Conservation (phyloP, 768 basidiomycete genomes). For the Sutorius australiensis region DNA sequence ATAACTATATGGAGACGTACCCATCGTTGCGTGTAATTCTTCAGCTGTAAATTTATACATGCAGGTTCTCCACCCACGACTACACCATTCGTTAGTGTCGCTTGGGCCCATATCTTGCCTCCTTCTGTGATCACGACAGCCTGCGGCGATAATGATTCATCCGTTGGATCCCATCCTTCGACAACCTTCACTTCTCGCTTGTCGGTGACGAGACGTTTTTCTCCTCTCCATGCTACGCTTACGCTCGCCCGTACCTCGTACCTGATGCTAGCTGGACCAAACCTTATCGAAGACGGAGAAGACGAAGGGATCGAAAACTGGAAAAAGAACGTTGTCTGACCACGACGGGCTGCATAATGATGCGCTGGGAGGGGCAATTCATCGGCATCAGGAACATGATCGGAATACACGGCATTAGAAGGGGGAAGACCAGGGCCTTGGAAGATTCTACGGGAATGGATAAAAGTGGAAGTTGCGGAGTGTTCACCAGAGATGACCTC, state of each 20-base stretch:
- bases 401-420: constrained; percentile 74
- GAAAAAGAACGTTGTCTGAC: constrained; percentile 76
- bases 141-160: constrained; percentile 43
- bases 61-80: constrained; percentile 66
- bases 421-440: constrained; percentile 81
- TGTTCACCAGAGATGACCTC: constrained; percentile 76
- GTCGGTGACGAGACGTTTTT: constrained; percentile 63
- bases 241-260: constrained; percentile 75
- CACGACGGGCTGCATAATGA: constrained; percentile 72
- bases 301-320: constrained; percentile 65
- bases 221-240: constrained; percentile 72
- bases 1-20: constrained; percentile 34
- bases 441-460: constrained; percentile 67
- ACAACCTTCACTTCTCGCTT: constrained; percentile 61
- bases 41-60: constrained; percentile 73
- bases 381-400: constrained; percentile 45
- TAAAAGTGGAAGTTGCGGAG: constrained; percentile 74
- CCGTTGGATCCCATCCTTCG: constrained; percentile 42
- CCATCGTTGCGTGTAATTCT: constrained; percentile 80
- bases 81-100: constrained; percentile 57
- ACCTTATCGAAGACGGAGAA: constrained; percentile 67
- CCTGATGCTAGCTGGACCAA: constrained; percentile 62
- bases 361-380: constrained; percentile 59
- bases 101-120: constrained; percentile 78
- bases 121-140: constrained; percentile 68